Evolutionary conservation across 2,329 filamentous ascomycete species (phyloP), one percentile per base, ranked within the genome.

Genomic region (Aspergillus vadensis): DNA sequence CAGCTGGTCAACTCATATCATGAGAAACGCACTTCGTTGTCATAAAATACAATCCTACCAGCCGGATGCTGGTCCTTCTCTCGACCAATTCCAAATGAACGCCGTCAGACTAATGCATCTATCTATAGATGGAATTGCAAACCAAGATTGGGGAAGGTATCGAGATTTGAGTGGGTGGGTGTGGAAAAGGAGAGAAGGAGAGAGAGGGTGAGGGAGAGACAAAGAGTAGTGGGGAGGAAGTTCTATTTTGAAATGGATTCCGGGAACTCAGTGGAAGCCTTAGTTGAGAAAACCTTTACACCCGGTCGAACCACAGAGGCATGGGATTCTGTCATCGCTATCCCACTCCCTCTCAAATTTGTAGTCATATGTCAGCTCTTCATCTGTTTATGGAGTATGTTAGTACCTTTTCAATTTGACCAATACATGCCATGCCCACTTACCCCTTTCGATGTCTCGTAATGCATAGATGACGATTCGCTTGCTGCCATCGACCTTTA

Each of bases 201-300:
- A 51, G 41, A 50, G n/a, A 38, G 27, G 6, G 17, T n/a, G n/a
- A 51, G 41, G 47, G 15, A 51, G 53, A 50, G n/a, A 38, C 17
- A 50, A 47, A 38, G 17, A 41, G n/a, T 30, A 23, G 36, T 15
- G 15, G 38, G 48, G 52, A 25, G 9, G 23, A 43, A 50, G 27
- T 30, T 8, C 38, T 21, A n/a, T 21, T 23, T 27, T 32, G 41
- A 8, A 7, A 17, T 38, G 17, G 36, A 27, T 43, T 48, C 38
- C 41, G 50, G n/a, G 23, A 30, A 36, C n/a, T 32, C 38, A 19
- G 43, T 14, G 32, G 32, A 21, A 41, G 48, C 49, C 65, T 86
- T 84, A 99, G 80, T 99, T 99, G 79, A 99, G 91, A 82, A 98
- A 99, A 65, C 95, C 95, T 83, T 99, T 99, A 83, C 95, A 99